Percentiles rank a stretch among this genome's conserved stretches.
Evolutionary conservation across 805 yeast species (phyloP).

Genomic region (Maudiozyma barnettii): DNA sequence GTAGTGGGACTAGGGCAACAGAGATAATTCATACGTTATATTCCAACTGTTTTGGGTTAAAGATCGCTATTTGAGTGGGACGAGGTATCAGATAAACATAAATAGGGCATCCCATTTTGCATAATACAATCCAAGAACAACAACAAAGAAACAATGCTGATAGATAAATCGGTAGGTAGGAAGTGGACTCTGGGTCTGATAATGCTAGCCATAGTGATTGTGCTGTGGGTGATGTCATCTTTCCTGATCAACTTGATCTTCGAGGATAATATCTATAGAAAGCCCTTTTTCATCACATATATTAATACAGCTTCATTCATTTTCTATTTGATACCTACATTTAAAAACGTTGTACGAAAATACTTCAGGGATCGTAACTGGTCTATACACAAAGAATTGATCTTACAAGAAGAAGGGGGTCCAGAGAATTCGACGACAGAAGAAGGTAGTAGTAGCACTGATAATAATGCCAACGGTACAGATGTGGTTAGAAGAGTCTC

Average conservation of each 20-base stretch:
- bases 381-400: slow-evolving; percentile 21
- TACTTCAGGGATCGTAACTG: slow-evolving; percentile 25
- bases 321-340: slow-evolving; percentile 62
- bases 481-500: no score
- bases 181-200: slow-evolving; percentile 72
- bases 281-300: slow-evolving; percentile 90
- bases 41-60: no score
- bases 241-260: slow-evolving; percentile 73
- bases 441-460: background rate
- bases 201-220: slow-evolving; percentile 63
- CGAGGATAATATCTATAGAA: slow-evolving; percentile 59
- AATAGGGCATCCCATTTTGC: no score
- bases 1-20: no score
- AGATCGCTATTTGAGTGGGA: no score
- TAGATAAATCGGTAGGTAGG: slow-evolving; percentile 11
- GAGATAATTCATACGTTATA: no score
- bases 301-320: slow-evolving; percentile 79
- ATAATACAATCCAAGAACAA: no score
- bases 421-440: background rate
- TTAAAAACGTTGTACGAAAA: slow-evolving; percentile 19
- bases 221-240: slow-evolving; percentile 86
- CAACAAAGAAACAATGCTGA: background rate
- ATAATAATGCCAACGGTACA: background rate
- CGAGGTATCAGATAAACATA: no score
- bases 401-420: slow-evolving; percentile 26